A percentile compares a stretch with the other conserved stretches of the same genome.
These are phyloP conservation scores for Yamadazyma sp. DNA, from an alignment of 805 yeast genomes.

Conservation along the genomic window DNA sequence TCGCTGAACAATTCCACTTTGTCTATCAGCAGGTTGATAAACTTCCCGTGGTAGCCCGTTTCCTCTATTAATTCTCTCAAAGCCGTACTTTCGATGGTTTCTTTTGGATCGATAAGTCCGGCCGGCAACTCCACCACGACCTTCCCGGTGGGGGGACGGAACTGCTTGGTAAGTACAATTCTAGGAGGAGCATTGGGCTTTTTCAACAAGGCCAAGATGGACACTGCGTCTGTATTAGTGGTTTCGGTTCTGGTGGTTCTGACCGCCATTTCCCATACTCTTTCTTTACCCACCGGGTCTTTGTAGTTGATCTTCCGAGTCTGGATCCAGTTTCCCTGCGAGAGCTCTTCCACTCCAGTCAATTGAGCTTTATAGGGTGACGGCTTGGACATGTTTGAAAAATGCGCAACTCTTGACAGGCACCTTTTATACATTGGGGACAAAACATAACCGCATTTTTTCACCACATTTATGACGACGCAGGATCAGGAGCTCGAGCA, in stretches of 20 bases:
- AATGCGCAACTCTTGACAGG: neutral
- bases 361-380: constrained; percentile 39
- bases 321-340: constrained; percentile 46
- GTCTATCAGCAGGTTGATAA: constrained; percentile 28
- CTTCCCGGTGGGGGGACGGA: constrained; percentile 87
- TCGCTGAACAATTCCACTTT: constrained; percentile 57
- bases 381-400: constrained; percentile 17
- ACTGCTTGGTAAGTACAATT: constrained; percentile 78
- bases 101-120: constrained; percentile 85
- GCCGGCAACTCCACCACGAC: constrained; percentile 95
- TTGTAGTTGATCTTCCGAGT: constrained; percentile 63
- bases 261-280: constrained; percentile 92
- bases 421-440: neutral
- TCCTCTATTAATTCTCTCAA: constrained; percentile 86
- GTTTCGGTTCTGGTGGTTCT: constrained; percentile 66
- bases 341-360: constrained; percentile 33
- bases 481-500: constrained; percentile 34
- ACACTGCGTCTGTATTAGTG: constrained; percentile 83
- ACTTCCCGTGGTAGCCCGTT: constrained; percentile 84
- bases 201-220: constrained; percentile 72
- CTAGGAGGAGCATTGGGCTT: constrained; percentile 38
- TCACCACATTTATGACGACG: neutral
- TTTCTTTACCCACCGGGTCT: constrained; percentile 65
- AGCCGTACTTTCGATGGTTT: constrained; percentile 76
- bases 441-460: neutral